Base-by-base conservation (phyloP, 768 basidiomycete genomes). In the Auriscalpium orientale region DNA sequence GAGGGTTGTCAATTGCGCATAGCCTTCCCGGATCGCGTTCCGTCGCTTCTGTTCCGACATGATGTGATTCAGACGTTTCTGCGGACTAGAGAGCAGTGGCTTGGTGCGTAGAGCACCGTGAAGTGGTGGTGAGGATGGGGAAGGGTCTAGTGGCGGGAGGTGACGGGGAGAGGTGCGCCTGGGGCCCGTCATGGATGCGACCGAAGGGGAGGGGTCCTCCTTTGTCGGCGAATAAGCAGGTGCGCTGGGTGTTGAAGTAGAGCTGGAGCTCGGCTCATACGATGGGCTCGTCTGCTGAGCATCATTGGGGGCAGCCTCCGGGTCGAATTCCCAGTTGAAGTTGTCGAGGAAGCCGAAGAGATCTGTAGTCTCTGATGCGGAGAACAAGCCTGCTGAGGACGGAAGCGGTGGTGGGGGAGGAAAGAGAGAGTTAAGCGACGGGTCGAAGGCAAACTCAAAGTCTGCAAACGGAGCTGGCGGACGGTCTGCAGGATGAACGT, bases 31-130 rank as follows among this genome's bases (percentile, higher is more conserved):
- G 62, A 95, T 95, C 51, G 89, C 89, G 65, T 95, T 95, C 10
- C 93, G 83, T 8, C 93, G 88, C 65, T 91, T 91, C 71, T 95
- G 92, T 68, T 95, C 93, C 8, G 90, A 92, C 81, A 91, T 85
- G 76, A 95, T 94, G 74, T 95, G 91, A 67, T 94, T 93, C 15
- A 91, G 80, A 12, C 91, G 81, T 65, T 93, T 92, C 70, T 95
- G 90, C 0, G 90, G 90, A 4, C 83, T 84, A 7, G 90, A 87
- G 22, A 94, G 76, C 18, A 90, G 79, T 0, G 84, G 77, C 61
- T 89, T 90, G 20, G 77, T 52, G 57, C 77, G 75, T 46, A 74
- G 62, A 46, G 54, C 43, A 22, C 43, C 40, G 52, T 28, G 28
- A 28, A 28, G 53, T 28, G 48, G 54, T n/a, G 20, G 54, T 13